These are phyloP conservation scores for Beauveria sp. DNA, from an alignment of 2,329 filamentous ascomycete genomes.

Conservation along the genomic window DNA sequence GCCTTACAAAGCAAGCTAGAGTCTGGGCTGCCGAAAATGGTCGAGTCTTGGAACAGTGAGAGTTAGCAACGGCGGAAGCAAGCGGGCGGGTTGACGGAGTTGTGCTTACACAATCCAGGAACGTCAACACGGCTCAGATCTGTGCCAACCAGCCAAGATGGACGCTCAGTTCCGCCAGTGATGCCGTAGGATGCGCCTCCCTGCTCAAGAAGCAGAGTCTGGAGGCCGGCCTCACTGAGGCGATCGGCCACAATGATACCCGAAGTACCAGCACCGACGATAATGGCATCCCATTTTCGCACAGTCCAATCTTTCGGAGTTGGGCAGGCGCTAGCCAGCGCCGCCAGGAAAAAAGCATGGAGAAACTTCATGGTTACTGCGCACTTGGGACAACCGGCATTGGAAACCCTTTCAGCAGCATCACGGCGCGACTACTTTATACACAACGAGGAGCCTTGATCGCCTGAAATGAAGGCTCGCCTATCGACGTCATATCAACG, in stretches of 20 bases:
- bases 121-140: slow-evolving; percentile 44
- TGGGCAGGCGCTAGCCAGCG: slow-evolving; percentile 7
- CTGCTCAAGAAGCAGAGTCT: slow-evolving; percentile 44
- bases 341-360: not conserved
- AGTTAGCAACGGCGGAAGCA: not conserved
- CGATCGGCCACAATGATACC: slow-evolving; percentile 45
- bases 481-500: slow-evolving; percentile 6
- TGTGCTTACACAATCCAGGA: slow-evolving; percentile 35
- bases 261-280: slow-evolving; percentile 43
- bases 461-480: not conserved
- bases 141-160: slow-evolving; percentile 40
- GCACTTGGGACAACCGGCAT: not conserved
- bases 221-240: slow-evolving; percentile 43
- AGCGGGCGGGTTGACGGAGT: slow-evolving; percentile 7
- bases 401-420: not conserved
- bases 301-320: slow-evolving; percentile 13
- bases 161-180: slow-evolving; percentile 38
- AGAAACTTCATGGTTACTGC: not conserved
- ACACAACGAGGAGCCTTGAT: not conserved
- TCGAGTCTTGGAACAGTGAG: slow-evolving; percentile 27
- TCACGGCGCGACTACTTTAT: not conserved
- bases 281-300: slow-evolving; percentile 25
- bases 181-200: slow-evolving; percentile 43
- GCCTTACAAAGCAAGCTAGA: slow-evolving; percentile 33
- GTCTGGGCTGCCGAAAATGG: slow-evolving; percentile 36